Evolutionary conservation across 129 eudicot genomes (phyloP).

Genomic region (Lactuca saligna): DNA sequence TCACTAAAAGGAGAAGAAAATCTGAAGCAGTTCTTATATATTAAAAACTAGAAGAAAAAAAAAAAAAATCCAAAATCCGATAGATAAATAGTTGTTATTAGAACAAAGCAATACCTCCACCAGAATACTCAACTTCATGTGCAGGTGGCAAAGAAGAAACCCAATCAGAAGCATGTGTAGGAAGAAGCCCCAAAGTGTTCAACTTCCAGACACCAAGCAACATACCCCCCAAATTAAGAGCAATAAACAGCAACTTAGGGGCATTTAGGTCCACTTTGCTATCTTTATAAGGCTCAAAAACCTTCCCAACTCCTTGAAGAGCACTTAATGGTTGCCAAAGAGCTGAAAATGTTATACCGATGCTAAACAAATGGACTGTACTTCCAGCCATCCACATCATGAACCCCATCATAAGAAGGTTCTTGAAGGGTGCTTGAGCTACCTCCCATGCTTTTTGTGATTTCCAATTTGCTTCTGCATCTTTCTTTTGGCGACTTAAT

Average conservation of each 20-base stretch:
- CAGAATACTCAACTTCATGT: constrained; percentile 83
- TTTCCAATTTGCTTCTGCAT: constrained; percentile 93
- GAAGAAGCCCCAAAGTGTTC: constrained; percentile 89
- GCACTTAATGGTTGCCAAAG: constrained; percentile 94
- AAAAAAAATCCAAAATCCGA: constrained; percentile 14
- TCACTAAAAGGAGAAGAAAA: too few species aligned
- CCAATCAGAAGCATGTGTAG: constrained; percentile 95
- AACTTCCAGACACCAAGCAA: constrained; percentile 93
- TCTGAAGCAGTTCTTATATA: constrained; percentile 6
- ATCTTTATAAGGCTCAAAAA: constrained; percentile 88
- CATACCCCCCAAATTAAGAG: constrained; percentile 80
- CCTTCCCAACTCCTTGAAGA: constrained; percentile 90
- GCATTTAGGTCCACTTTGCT: constrained; percentile 70
- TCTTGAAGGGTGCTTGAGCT: constrained; percentile 89
- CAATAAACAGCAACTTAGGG: constrained; percentile 72
- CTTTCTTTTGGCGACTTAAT: constrained; percentile 76
- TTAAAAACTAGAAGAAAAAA: constrained; percentile 15
- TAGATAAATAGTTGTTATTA: not conserved
- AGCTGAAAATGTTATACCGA: constrained; percentile 94
- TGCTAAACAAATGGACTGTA: constrained; percentile 94
- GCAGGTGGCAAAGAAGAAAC: constrained; percentile 97
- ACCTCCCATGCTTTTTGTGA: constrained; percentile 98
- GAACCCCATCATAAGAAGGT: constrained; percentile 91
- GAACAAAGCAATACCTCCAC: constrained; percentile 56
- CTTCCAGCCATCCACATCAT: constrained; percentile 99